These are phyloP conservation scores for Crithidia acanthocephali DNA, from an alignment of 208 protist species.

Conservation along the genomic window DNA sequence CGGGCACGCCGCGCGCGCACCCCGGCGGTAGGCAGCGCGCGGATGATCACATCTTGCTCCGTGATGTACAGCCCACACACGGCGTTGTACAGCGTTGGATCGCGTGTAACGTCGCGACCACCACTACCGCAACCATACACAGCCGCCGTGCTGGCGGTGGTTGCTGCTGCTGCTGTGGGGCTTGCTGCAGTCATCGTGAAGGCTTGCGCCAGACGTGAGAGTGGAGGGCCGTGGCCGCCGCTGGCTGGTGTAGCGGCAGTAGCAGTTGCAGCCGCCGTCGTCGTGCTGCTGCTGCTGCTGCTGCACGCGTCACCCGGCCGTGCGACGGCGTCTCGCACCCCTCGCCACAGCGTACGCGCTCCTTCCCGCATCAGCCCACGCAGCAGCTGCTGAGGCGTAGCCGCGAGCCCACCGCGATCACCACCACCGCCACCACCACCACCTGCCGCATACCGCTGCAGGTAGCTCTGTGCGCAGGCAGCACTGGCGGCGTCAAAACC, in stretches of 20 bases:
- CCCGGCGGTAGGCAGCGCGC: conserved; percentile 26
- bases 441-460: conserved; percentile 21
- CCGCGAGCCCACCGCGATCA: neutral
- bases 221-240: neutral
- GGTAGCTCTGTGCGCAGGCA: conserved; percentile 15
- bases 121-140: neutral
- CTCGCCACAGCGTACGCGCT: conserved; percentile 10
- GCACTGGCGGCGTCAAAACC: neutral
- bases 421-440: neutral
- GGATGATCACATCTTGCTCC: conserved; percentile 38
- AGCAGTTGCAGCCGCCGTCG: neutral
- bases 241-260: neutral
- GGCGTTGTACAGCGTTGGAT: conserved; percentile 39
- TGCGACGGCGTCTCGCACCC: conserved; percentile 2
- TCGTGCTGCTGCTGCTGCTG: neutral
- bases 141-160: neutral
- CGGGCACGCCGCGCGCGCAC: conserved; percentile 7
- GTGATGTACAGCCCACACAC: conserved; percentile 40
- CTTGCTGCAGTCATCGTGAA: neutral
- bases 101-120: conserved; percentile 17
- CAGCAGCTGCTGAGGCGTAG: conserved; percentile 1
- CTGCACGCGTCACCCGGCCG: neutral
- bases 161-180: neutral
- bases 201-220: neutral
- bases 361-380: conserved; percentile 8